phyloP scores from a whole-genome alignment of 495 filamentous ascomycete genomes.

The Friedmanniomyces simplex region DNA sequence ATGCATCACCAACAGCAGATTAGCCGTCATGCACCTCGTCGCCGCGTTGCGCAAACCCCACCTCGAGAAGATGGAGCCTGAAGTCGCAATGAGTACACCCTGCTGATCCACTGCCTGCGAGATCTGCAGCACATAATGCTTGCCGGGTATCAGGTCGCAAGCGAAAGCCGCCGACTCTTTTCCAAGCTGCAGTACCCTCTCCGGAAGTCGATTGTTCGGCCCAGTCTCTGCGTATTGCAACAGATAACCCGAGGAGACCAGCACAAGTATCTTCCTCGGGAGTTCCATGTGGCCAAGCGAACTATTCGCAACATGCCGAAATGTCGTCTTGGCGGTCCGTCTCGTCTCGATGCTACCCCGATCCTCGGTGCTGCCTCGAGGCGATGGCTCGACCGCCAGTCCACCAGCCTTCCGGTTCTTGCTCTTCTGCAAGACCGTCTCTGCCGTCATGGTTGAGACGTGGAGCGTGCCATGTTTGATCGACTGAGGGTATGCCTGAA shows the following conservation, averaged over 20 bases:
- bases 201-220: constrained; percentile 67
- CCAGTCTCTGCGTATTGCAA: constrained; percentile 82
- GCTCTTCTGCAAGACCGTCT: constrained; percentile 53
- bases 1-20: constrained; percentile 71
- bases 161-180: constrained; percentile 87
- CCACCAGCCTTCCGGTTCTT: constrained; percentile 32
- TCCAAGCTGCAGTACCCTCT: constrained; percentile 74
- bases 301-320: constrained; percentile 40
- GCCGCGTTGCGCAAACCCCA: constrained; percentile 55
- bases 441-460: constrained; percentile 42
- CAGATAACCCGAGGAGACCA: constrained; percentile 72
- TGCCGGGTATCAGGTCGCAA: constrained; percentile 83
- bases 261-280: constrained; percentile 71
- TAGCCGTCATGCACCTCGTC: constrained; percentile 47
- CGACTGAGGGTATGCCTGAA: constrained; percentile 83
- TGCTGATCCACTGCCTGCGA: constrained; percentile 63
- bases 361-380: constrained; percentile 16
- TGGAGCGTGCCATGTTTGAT: constrained; percentile 46
- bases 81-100: constrained; percentile 36
- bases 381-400: constrained; percentile 32
- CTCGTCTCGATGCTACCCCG: constrained; percentile 14
- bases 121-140: constrained; percentile 85
- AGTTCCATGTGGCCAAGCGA: constrained; percentile 59
- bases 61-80: constrained; percentile 56
- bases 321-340: constrained; percentile 26